Evolutionary conservation across 805 yeast genomes (phyloP), one percentile per base, ranked within the genome.

Genomic region (Maudiozyma barnettii): DNA sequence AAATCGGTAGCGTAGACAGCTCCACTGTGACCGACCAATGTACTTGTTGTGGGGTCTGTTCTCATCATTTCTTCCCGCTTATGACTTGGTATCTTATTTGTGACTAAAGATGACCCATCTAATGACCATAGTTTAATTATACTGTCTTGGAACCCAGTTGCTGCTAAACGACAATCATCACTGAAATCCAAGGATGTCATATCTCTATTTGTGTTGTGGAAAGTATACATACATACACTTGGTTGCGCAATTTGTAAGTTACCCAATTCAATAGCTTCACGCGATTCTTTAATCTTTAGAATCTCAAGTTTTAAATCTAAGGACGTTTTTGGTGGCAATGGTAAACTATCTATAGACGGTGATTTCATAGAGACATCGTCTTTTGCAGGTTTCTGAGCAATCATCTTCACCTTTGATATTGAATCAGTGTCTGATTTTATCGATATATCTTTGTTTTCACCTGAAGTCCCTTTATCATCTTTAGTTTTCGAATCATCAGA

Each of bases 151-250:
- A 93, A 93, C 9, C 99, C 98, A 31, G 90, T 96, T 2, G 97
- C 97, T 29, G 87, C 82, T 52, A 89, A 58, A 20, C 90, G 79
- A 16, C 91, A 80, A 64, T 91, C 97, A 45, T 82, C 85, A 57
- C 91, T 88, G 70, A 91, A 91, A 52, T 82, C 85, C 42, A 91
- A 62, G 44, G 89, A 79, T n/a, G 95, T 85, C 74, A 93, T 71
- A 51, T 85, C 95, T 54, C 84, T 83, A 61, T 87, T 83, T 10
- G 97, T 86, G 67, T 93, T 93, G 71, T 93, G 99, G 70, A 93
- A 90, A 1, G 98, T 91, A 70, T 93, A 93, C 95, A 91, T 87
- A 66, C 98, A 93, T 33, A 91, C 95, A 48, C 95, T 84, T 20
- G 99, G 99, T 22, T 91, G 77, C 20, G 88, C 72, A 4, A 95